A percentile compares a stretch with the other conserved stretches of the same genome.
phyloP scores from a whole-genome alignment of 2,329 filamentous ascomycete genomes.

The Cercospora sp. region DNA sequence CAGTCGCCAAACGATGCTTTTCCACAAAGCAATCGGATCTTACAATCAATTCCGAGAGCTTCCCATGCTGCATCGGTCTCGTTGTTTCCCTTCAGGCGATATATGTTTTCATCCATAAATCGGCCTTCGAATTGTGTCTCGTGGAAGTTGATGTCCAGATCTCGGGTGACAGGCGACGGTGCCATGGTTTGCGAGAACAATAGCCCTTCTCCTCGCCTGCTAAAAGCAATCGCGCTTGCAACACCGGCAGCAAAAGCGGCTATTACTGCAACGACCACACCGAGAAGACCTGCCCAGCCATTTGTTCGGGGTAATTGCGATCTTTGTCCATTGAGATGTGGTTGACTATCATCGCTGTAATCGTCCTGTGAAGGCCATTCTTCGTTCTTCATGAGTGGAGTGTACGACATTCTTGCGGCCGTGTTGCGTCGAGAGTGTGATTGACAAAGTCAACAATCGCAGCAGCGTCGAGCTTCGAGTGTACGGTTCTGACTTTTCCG shows the following conservation, averaged over 20 bases:
- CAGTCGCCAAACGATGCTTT: conserved; percentile 27
- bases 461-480: background rate
- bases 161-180: conserved; percentile 23
- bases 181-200: background rate
- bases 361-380: conserved; percentile 17
- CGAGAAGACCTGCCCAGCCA: conserved; percentile 17
- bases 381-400: conserved; percentile 19
- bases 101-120: conserved; percentile 57
- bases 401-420: conserved; percentile 14
- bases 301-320: conserved; percentile 10
- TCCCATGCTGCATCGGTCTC: conserved; percentile 60
- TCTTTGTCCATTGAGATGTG: background rate
- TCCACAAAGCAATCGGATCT: conserved; percentile 40
- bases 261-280: conserved; percentile 19
- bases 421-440: background rate
- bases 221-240: conserved; percentile 13
- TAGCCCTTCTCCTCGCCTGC: conserved; percentile 2
- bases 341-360: conserved; percentile 20
- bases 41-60: conserved; percentile 53
- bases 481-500: background rate
- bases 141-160: conserved; percentile 24
- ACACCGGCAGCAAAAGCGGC: conserved; percentile 21
- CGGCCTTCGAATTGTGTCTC: conserved; percentile 55
- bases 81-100: conserved; percentile 47
- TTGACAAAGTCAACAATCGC: background rate